Evolutionary conservation across 2,329 filamentous ascomycete genomes (phyloP), one percentile per base, ranked within the genome.

Genomic region (Shiraia bambusicola): DNA sequence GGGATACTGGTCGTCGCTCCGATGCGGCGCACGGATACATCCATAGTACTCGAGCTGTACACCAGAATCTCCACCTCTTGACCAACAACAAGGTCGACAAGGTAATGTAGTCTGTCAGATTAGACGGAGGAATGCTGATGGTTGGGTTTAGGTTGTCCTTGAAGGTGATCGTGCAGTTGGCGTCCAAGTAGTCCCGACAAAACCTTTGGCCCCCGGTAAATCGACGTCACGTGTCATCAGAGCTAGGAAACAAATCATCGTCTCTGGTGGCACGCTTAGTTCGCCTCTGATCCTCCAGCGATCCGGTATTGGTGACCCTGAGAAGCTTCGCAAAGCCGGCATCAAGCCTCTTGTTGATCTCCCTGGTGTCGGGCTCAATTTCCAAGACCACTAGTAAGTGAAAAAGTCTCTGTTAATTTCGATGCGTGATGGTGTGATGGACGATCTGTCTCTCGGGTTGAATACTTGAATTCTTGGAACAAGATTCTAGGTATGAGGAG

Each of bases 1-100:
- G 65, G 12, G 66, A 81, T 66, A 81, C 79, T 59, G 86, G 86
- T 31, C 81, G 87, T 36, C 84, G 87, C 43, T 86, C 82, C 45
- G 87, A 91, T 69, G 85, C 83, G 39, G 87, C 87, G 6, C 86
- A 89, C 58, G 86, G 82, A 2, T 91, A 91, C 54, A 76, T 92
- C 46, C 87, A 92, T 67, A 82, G 83, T 38, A 91, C 87, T 4
- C 79, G 87, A 35, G 76, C 85, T 2, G 78, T 84, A 28, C 75
- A 88, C 63, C 75, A 77, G 49, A 90, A 89, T 62, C 67, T 90
- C 34, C 87, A 89, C 58, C 72, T 90, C 12, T 78, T 83, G 42
- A 81, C 77, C 70, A 89, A 88, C 72, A 88, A 84, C 58, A 89
- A 89, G 69, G 81, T 88, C 11, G 85, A 89, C 61, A 88, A 86